Percentiles rank a stretch among this genome's conserved stretches.
Conservation (phyloP, 306 rosid species). For the Sphenostylis stenocarpa region DNA sequence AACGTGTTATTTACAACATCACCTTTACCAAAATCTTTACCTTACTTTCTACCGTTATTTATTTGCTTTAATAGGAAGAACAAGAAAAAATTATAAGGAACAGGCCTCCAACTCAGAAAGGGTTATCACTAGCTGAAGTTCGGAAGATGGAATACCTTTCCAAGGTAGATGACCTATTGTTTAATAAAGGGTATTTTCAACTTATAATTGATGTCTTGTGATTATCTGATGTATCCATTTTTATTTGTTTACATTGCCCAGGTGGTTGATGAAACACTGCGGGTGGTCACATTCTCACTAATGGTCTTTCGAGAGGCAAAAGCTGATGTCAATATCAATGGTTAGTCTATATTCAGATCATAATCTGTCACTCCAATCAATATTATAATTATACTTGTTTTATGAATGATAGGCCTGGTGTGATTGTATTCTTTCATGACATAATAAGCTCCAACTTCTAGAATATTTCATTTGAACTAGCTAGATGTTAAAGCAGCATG, state of each 20-base stretch:
- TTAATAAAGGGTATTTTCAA: too few species aligned
- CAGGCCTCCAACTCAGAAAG: constrained; percentile 61
- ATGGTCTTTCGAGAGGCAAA: constrained; percentile 70
- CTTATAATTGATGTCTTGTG: neutral
- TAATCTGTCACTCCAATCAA: too few species aligned
- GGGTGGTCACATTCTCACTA: constrained; percentile 62
- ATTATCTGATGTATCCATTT: too few species aligned
- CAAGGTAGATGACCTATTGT: constrained; percentile 4
- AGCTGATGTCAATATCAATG: constrained; percentile 56
- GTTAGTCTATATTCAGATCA: constrained; percentile 29
- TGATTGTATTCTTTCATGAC: too few species aligned
- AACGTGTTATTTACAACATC: too few species aligned
- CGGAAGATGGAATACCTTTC: constrained; percentile 72
- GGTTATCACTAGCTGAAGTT: constrained; percentile 59
- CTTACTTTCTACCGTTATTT: too few species aligned
- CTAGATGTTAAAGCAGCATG: too few species aligned
- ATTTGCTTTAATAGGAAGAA: constrained; percentile 32
- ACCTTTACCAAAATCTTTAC: too few species aligned
- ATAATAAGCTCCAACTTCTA: too few species aligned
- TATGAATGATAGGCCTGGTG: too few species aligned
- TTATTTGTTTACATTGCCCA: neutral
- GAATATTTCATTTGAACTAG: too few species aligned
- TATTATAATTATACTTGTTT: too few species aligned
- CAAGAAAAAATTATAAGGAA: constrained; percentile 58
- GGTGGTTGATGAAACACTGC: constrained; percentile 82